Percentiles rank a stretch among this genome's conserved stretches.
Conservation (phyloP, 2,329 filamentous ascomycete genomes). For the Zasmidium cellare region DNA sequence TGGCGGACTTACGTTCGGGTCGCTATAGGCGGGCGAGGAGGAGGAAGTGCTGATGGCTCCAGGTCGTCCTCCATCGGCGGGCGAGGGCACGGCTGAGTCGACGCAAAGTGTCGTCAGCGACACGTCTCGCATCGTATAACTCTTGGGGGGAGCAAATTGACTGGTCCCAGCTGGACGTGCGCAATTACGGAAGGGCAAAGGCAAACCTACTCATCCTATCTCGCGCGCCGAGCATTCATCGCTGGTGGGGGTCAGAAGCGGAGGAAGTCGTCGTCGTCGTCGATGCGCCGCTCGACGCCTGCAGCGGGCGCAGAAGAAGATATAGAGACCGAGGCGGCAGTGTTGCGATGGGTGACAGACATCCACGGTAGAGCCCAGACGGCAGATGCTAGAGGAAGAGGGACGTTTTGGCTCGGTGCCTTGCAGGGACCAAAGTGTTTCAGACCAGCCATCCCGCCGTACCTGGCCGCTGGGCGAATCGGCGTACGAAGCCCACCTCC, state of each 20-base stretch:
- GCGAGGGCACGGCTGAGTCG: conserved; percentile 28
- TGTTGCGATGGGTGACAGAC: not conserved
- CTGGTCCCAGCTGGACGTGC: not conserved
- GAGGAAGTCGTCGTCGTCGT: not conserved
- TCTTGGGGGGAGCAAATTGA: conserved; percentile 3
- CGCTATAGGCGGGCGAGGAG: conserved; percentile 19
- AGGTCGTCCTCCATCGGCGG: conserved; percentile 20
- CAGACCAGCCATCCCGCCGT: not conserved
- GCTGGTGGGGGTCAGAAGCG: not conserved
- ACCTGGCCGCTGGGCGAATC: not conserved
- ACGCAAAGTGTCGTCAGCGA: conserved; percentile 27
- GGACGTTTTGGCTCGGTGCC: not conserved
- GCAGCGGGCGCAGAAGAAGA: not conserved
- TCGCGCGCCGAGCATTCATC: conserved; percentile 1
- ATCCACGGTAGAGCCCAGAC: not conserved
- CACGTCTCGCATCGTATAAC: conserved; percentile 12
- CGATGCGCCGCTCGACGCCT: not conserved
- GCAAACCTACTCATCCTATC: conserved; percentile 18
- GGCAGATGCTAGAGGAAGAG: too few relatives aligned
- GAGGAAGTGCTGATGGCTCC: conserved; percentile 9
- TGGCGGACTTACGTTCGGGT: conserved; percentile 31
- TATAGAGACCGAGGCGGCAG: not conserved
- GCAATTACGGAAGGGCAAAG: conserved; percentile 7
- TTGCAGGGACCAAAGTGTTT: not conserved
- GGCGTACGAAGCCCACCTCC: not conserved